phyloP scores from a whole-genome alignment of 805 yeast species.

The Candida wancherniae region DNA sequence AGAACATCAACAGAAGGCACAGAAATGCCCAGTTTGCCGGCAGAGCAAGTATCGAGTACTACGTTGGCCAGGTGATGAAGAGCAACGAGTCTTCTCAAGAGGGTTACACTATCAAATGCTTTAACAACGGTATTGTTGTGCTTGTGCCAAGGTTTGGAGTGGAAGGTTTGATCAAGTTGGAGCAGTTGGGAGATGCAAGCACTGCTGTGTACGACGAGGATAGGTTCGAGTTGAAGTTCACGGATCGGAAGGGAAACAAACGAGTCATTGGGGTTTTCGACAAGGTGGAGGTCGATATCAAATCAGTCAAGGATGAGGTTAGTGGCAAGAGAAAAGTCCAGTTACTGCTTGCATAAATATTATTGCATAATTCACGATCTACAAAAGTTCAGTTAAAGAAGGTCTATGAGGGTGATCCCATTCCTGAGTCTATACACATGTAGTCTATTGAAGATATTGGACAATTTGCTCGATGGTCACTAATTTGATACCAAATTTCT shows the following conservation, averaged over 20 bases:
- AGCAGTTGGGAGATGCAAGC: slow-evolving; percentile 61
- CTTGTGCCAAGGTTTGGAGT: slow-evolving; percentile 94
- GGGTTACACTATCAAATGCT: slow-evolving; percentile 88
- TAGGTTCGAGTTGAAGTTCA: slow-evolving; percentile 61
- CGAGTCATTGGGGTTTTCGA: slow-evolving; percentile 73
- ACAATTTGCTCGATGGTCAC: slow-evolving; percentile 76
- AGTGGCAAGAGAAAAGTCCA: slow-evolving; percentile 93
- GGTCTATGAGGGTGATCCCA: too few relatives aligned
- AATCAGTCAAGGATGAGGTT: slow-evolving; percentile 74
- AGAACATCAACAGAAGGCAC: slow-evolving; percentile 88
- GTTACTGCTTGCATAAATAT: slow-evolving; percentile 47
- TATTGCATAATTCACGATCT: background rate
- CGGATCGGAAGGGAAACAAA: slow-evolving; percentile 36
- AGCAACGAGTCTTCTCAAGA: slow-evolving; percentile 74
- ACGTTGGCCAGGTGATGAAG: slow-evolving; percentile 96
- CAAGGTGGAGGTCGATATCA: slow-evolving; percentile 76
- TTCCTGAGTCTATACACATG: background rate
- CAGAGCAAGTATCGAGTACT: slow-evolving; percentile 94
- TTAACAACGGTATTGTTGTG: slow-evolving; percentile 91
- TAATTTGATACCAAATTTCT: slow-evolving; percentile 57
- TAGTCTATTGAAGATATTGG: slow-evolving; percentile 36
- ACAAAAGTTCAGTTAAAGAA: too few relatives aligned
- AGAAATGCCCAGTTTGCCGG: slow-evolving; percentile 99
- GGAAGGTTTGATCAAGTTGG: slow-evolving; percentile 85
- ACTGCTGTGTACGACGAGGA: slow-evolving; percentile 74